Evolutionary conservation across 257 asterid species (phyloP), one percentile per base, ranked within the genome.

Genomic region (Osmanthus fragrans): DNA sequence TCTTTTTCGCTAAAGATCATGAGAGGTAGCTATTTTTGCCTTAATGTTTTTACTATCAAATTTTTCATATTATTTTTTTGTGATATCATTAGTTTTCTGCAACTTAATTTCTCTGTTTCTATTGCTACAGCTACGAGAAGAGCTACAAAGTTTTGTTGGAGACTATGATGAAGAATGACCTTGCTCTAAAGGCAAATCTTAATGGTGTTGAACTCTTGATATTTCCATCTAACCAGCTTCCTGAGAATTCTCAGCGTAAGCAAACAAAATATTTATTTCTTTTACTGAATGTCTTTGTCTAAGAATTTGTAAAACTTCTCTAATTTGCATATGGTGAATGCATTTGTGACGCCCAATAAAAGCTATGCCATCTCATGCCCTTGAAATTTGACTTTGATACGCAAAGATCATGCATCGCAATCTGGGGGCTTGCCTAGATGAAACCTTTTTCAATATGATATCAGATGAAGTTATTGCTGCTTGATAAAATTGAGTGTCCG

Each of bases 161-260:
- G 79, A 86, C 85, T 72, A 88, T 94, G 98, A 92, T 94, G 90
- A 90, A 84, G 80, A 86, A 86, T 77, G 98, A 94, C 85, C 89
- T 90, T 74, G 98, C 96, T 84, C 93, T 94, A 77, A 86, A 78
- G 86, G 98, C 94, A 67, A 86, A 77, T 77, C 71, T 92, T 74
- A 81, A 87, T 87, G 97, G 93, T 33, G 92, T 87, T 37, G 98
- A 94, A 79, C 97, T 94, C 80, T 85, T 94, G 87, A 90, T 94
- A 84, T 94, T 89, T 82, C 91, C 97, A 79, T 94, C 98, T 69
- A 92, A 83, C 76, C 93, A 81, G 83, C 98, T 94, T 84, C 98
- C 97, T 73, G 87, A 90, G 70, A 87, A 89, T 71, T 86, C 86
- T 77, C 92, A 92, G 80, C 87, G 98, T 94, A 88, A 91, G 97